Percentiles rank a stretch among this genome's conserved stretches.
Evolutionary conservation across 305 asterid species (phyloP).

Genomic region (Salvia sclarea): DNA sequence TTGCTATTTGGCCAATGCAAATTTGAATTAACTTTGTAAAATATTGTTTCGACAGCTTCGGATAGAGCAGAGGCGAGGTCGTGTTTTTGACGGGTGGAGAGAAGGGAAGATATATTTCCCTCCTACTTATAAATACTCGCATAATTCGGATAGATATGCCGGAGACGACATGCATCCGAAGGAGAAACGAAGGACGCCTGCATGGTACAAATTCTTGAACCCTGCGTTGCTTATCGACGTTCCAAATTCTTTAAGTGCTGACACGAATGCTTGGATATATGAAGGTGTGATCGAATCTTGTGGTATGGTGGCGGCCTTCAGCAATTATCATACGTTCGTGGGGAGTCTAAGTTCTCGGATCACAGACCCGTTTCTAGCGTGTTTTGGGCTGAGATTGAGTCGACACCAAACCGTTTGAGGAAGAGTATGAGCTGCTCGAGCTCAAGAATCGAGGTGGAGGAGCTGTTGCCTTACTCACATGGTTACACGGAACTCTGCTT

Average conservation of each 20-base stretch:
- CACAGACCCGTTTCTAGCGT: slow-evolving; percentile 94
- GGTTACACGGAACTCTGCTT: slow-evolving; percentile 97
- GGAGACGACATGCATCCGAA: slow-evolving; percentile 98
- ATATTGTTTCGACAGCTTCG: slow-evolving; percentile 51
- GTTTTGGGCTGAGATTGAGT: slow-evolving; percentile 94
- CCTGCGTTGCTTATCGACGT: background rate
- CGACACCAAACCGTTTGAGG: slow-evolving; percentile 80
- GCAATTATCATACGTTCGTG: slow-evolving; percentile 81
- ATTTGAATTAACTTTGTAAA: slow-evolving; percentile 21
- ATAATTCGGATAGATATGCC: slow-evolving; percentile 92
- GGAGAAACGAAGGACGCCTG: slow-evolving; percentile 97
- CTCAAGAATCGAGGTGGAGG: slow-evolving; percentile 89
- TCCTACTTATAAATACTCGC: slow-evolving; percentile 94
- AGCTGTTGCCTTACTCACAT: slow-evolving; percentile 88
- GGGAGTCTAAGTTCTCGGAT: slow-evolving; percentile 92
- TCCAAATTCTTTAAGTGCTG: slow-evolving; percentile 23
- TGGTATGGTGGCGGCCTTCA: slow-evolving; percentile 97
- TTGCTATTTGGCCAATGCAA: slow-evolving; percentile 2
- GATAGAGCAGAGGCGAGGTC: slow-evolving; percentile 86
- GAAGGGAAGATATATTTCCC: slow-evolving; percentile 99
- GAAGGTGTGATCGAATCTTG: slow-evolving; percentile 95
- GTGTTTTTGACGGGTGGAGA: slow-evolving; percentile 95
- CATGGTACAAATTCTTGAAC: slow-evolving; percentile 62
- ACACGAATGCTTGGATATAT: slow-evolving; percentile 32
- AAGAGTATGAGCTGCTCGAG: slow-evolving; percentile 87